A percentile compares a stretch with the other conserved stretches of the same genome.
Conservation (phyloP, 805 yeast genomes). For the Saccharomycopsis selenospora region DNA sequence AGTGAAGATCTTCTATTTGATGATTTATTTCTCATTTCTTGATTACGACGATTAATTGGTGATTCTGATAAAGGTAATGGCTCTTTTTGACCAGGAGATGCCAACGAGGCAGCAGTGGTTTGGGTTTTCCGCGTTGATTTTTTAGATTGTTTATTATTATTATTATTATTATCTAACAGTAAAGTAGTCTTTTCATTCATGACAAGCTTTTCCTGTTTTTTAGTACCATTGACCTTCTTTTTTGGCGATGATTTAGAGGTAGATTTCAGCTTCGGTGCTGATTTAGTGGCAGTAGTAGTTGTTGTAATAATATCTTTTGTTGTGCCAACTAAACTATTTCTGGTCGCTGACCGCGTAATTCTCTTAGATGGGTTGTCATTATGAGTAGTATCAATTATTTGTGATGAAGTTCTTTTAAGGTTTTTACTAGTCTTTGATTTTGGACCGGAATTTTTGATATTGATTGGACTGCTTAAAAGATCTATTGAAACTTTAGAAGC, state of each 20-base stretch:
- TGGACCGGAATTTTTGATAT: not conserved
- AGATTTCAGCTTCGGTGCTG: too few relatives aligned
- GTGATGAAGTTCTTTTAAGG: not conserved
- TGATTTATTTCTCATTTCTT: slow-evolving; percentile 24
- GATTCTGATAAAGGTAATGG: slow-evolving; percentile 21
- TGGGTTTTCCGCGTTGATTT: not conserved
- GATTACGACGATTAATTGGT: slow-evolving; percentile 21
- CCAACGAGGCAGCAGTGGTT: not conserved
- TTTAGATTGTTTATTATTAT: not conserved
- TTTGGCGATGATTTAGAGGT: too few relatives aligned
- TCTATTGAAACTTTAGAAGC: not conserved
- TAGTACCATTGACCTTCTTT: not conserved
- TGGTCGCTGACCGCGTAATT: not conserved
- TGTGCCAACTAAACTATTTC: not conserved
- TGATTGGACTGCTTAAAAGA: not conserved
- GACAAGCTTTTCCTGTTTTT: too few relatives aligned
- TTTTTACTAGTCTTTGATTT: slow-evolving; percentile 2
- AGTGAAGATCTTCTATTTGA: slow-evolving; percentile 43
- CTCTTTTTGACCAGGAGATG: slow-evolving; percentile 15
- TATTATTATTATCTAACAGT: too few relatives aligned
- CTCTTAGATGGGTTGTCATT: not conserved
- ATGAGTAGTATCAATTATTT: not conserved
- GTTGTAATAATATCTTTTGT: not conserved
- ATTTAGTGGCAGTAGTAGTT: not conserved
- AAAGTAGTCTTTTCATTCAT: too few relatives aligned